Conservation (phyloP, 108 stramenopile species). For the Skeletonema potamos region DNA sequence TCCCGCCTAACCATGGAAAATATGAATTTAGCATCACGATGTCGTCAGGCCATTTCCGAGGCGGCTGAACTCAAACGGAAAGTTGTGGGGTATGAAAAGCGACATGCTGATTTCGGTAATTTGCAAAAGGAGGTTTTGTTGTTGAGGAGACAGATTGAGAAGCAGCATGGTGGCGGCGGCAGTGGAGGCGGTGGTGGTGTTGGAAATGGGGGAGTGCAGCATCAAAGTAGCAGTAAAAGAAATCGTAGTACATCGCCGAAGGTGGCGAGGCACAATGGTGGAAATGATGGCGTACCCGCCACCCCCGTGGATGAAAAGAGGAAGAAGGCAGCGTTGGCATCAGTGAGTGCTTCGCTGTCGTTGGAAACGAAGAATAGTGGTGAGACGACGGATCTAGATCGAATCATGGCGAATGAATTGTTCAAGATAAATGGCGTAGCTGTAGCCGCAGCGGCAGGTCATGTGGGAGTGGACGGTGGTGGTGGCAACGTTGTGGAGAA, state of each 20-base stretch:
- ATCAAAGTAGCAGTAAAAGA: background rate
- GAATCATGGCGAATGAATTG: slow-evolving; percentile 44
- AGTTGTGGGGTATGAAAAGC: slow-evolving; percentile 57
- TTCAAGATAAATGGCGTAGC: slow-evolving; percentile 3
- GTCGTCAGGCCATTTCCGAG: slow-evolving; percentile 73
- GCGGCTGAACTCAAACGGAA: slow-evolving; percentile 69
- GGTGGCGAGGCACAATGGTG: background rate
- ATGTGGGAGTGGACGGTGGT: background rate
- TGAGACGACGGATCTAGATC: slow-evolving; percentile 36
- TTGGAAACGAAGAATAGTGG: background rate
- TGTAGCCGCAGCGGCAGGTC: background rate
- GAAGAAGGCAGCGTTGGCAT: background rate
- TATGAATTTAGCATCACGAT: slow-evolving; percentile 80
- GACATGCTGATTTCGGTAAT: slow-evolving; percentile 45
- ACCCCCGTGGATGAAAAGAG: background rate
- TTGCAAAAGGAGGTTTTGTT: slow-evolving; percentile 36
- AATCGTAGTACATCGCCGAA: background rate
- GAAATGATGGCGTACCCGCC: background rate
- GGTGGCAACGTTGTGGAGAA: background rate
- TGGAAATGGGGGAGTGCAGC: background rate
- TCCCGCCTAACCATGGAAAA: slow-evolving; percentile 82
- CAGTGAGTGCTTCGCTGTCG: background rate
- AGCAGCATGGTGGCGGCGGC: background rate
- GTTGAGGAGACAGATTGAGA: slow-evolving; percentile 7
- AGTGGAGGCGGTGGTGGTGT: background rate